Percentiles rank a stretch among this genome's conserved stretches.
These are phyloP conservation scores for Mycena polygramma DNA, from an alignment of 768 basidiomycete species.

Conservation along the genomic window DNA sequence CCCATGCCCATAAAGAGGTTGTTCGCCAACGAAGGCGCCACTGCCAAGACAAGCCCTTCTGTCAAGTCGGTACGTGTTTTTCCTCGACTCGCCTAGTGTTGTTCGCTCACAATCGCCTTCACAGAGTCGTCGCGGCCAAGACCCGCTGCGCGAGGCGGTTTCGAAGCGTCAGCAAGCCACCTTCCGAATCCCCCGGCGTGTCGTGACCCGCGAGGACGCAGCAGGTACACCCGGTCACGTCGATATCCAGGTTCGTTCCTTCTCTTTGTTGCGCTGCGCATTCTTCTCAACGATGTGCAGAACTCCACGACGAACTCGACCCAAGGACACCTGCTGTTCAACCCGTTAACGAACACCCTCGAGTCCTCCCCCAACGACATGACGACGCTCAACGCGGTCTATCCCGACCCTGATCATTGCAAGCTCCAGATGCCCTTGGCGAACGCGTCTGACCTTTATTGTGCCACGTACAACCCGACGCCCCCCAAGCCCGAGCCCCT, in stretches of 20 bases:
- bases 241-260: conserved; percentile 13
- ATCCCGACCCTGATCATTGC: conserved; percentile 48
- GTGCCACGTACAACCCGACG: conserved; percentile 72
- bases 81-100: conserved; percentile 16
- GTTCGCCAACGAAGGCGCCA: conserved; percentile 15
- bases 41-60: conserved; percentile 12
- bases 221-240: not conserved
- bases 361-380: conserved; percentile 63
- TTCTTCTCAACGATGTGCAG: conserved; percentile 5
- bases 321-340: conserved; percentile 49
- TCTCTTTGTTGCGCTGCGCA: not conserved
- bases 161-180: conserved; percentile 24
- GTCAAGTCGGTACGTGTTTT: conserved; percentile 29
- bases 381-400: conserved; percentile 60
- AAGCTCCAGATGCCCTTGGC: conserved; percentile 59
- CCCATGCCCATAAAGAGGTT: conserved; percentile 29
- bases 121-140: conserved; percentile 13
- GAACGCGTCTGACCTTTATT: conserved; percentile 58
- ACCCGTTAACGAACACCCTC: conserved; percentile 49
- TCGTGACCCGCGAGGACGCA: not conserved
- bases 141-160: conserved; percentile 11
- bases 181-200: conserved; percentile 16
- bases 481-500: conserved; percentile 64
- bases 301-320: conserved; percentile 49
- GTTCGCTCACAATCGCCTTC: not conserved